Base-by-base conservation (phyloP, 768 basidiomycete species). In the Xerocomellus amylosporus region DNA sequence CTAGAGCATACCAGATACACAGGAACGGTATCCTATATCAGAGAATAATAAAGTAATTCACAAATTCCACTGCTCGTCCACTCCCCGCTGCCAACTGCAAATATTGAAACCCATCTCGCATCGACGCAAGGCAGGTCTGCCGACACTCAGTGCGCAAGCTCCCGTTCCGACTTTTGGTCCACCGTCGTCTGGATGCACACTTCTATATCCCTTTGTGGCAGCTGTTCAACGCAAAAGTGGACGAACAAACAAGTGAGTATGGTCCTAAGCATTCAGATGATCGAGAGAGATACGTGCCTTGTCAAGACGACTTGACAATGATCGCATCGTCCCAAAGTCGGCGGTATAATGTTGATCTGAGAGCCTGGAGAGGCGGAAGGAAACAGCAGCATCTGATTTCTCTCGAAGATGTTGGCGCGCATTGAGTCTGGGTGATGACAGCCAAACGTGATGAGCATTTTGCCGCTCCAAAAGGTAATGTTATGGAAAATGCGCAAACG, bases 361-460 rank as follows among this genome's bases (percentile, higher is more conserved):
- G n/a, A 77, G 60, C 14, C 70, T 68, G 12, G 74, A 76, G 30
- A 80, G 71, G 53, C 72, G 73, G 40, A 80, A 71, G 2, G 79
- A 76, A 20, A 75, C 56, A 1, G 64, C 51, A 7, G 72, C 70
- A 2, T 73, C 71, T 5, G 65, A 53, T 31, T 67, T 66, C 12
- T 15, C 43, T 53, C 73, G 75, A 30, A 76, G 68, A 4, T 65
- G 54, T 34, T 71, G 68, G 2, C 81, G 73, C 5, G 76, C 73
- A 52, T 82, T 83, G 36, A 83, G 73, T 37, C 79, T 74, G 57
- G 10, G 60, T 46, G 20, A 43, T 15, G 43, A 36, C 3, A 26
- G 19, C 2, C 15, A 51, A 6, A 40, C n/a, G 36, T 48, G 36
- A 33, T 48, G 8, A 56, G 54, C 7, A 7, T 34, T 49, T 43